phyloP scores from a whole-genome alignment of 2,329 filamentous ascomycete species.

The Triangularia setosa region DNA sequence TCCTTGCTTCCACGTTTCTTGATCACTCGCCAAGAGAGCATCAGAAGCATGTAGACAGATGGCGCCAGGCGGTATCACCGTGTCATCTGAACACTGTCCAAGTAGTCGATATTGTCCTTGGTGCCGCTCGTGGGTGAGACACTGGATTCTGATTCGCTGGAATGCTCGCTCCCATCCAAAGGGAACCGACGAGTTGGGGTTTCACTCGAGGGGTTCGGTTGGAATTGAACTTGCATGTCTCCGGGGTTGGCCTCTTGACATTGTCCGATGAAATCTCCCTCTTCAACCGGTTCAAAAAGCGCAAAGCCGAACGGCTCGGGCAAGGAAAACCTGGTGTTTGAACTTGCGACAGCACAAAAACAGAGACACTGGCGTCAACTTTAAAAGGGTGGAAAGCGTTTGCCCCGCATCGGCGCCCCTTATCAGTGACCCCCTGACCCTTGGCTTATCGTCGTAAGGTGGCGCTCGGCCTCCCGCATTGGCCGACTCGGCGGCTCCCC shows the following conservation, averaged over 20 bases:
- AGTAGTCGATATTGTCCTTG: neutral
- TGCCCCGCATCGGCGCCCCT: neutral
- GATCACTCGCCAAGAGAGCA: neutral
- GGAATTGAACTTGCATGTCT: neutral
- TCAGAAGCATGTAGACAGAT: neutral
- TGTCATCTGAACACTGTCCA: neutral
- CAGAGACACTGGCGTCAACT: neutral
- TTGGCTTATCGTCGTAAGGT: conserved; percentile 1
- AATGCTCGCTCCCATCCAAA: neutral
- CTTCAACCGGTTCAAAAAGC: too few relatives aligned
- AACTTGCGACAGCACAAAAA: neutral
- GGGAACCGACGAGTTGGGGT: neutral
- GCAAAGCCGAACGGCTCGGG: neutral
- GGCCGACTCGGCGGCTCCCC: neutral
- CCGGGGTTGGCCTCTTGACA: neutral
- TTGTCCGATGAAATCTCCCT: neutral
- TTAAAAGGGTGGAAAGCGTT: neutral
- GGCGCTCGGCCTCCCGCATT: conserved; percentile 1
- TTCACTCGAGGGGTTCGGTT: neutral
- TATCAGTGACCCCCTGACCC: neutral
- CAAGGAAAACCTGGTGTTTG: neutral
- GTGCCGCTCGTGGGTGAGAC: neutral
- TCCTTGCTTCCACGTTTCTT: neutral
- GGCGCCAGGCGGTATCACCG: neutral
- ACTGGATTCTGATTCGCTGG: neutral